Conservation (phyloP, 78 protist species). For the Tieghemostelium lacteum region DNA sequence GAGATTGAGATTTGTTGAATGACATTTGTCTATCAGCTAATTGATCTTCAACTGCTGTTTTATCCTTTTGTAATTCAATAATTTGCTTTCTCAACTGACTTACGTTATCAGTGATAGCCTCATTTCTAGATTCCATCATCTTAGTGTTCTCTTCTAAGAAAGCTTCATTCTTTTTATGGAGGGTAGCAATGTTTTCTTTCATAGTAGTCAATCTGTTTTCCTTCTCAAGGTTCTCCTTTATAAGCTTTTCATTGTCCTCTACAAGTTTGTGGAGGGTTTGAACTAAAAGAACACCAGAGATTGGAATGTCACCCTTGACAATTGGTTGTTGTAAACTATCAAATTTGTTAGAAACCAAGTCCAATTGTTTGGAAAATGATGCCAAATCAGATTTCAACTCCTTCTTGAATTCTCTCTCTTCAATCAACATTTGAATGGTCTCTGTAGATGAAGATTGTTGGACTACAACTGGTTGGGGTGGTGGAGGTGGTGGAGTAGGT, state of each 20-base stretch:
- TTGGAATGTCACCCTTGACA: conserved; percentile 70
- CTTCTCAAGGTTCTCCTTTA: conserved; percentile 56
- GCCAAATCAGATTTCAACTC: conserved; percentile 10
- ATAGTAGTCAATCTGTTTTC: conserved; percentile 25
- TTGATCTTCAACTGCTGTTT: conserved; percentile 46
- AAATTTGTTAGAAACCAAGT: conserved; percentile 37
- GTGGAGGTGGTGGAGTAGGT: conserved; percentile 45
- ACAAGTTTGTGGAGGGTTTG: conserved; percentile 61
- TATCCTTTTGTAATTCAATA: conserved; percentile 53
- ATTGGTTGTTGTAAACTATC: conserved; percentile 45
- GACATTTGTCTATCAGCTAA: conserved; percentile 42
- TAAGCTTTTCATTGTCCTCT: conserved; percentile 62
- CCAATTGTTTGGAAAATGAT: conserved; percentile 23
- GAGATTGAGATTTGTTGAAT: conserved; percentile 18
- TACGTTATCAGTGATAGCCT: conserved; percentile 69
- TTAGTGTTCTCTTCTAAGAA: conserved; percentile 70
- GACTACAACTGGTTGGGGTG: conserved; percentile 33
- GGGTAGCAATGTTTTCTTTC: conserved; percentile 58
- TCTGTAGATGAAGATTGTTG: conserved; percentile 35
- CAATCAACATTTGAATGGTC: conserved; percentile 67
- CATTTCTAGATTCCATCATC: conserved; percentile 72
- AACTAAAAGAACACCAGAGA: conserved; percentile 51
- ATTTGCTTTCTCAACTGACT: conserved; percentile 56
- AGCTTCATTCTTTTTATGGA: conserved; percentile 71
- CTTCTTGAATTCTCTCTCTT: conserved; percentile 53